Evolutionary conservation across 1,139 yeast genomes (phyloP).

Genomic region (Protomyces macrosporus): DNA sequence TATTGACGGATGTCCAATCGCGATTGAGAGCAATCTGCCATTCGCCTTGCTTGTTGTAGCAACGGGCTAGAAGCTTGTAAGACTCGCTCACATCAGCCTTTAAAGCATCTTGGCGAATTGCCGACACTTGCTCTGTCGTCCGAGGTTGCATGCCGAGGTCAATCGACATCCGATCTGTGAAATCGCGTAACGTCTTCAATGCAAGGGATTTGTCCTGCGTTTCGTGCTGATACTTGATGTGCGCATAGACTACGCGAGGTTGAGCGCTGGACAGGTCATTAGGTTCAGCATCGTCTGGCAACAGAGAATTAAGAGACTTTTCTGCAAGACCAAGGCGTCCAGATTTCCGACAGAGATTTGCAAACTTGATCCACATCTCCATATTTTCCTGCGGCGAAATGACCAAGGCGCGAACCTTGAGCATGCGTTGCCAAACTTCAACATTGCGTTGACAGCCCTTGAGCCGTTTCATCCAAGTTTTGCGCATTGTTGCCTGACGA

Average conservation of each 20-base stretch:
- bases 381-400: slow-evolving; percentile 93
- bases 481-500: slow-evolving; percentile 73
- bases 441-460: slow-evolving; percentile 94
- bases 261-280: slow-evolving; percentile 9
- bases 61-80: slow-evolving; percentile 83
- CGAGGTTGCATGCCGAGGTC: slow-evolving; percentile 68
- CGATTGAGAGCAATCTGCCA: slow-evolving; percentile 84
- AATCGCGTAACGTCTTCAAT: slow-evolving; percentile 73
- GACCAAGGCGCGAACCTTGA: slow-evolving; percentile 87
- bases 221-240: slow-evolving; percentile 94
- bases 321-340: slow-evolving; percentile 91
- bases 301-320: slow-evolving; percentile 70
- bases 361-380: slow-evolving; percentile 98
- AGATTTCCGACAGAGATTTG: slow-evolving; percentile 88
- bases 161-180: slow-evolving; percentile 83
- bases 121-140: slow-evolving; percentile 13
- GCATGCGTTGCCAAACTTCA: slow-evolving; percentile 96
- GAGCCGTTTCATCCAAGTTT: slow-evolving; percentile 89
- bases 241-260: slow-evolving; percentile 96
- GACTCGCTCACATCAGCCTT: slow-evolving; percentile 53
- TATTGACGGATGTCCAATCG: slow-evolving; percentile 63
- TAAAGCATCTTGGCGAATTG: slow-evolving; percentile 11
- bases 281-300: slow-evolving; percentile 43
- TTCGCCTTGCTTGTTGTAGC: slow-evolving; percentile 95
- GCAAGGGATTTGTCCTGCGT: slow-evolving; percentile 87